These are phyloP conservation scores for Nicotiana knightiana DNA, from an alignment of 257 asterid species.

Conservation along the genomic window DNA sequence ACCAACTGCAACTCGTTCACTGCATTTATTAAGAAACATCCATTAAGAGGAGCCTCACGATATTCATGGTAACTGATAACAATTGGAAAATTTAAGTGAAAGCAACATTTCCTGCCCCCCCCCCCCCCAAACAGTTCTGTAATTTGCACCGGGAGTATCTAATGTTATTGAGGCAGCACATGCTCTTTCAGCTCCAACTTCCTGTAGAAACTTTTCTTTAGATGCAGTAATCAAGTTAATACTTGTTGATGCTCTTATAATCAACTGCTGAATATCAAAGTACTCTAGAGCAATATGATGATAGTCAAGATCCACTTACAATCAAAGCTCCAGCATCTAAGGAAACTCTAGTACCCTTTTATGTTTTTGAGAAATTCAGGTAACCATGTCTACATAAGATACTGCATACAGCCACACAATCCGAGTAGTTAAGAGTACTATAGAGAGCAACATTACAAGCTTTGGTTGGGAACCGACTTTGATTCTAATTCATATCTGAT, in stretches of 20 bases:
- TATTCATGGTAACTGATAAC: not conserved
- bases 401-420: no score
- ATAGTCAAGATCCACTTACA: not conserved
- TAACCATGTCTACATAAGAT: no score
- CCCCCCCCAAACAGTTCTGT: slow-evolving; percentile 81
- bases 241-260: not conserved
- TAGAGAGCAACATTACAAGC: not conserved
- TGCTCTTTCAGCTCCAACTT: slow-evolving; percentile 97
- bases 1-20: slow-evolving; percentile 93
- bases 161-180: slow-evolving; percentile 97
- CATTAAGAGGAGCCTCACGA: not conserved
- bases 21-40: slow-evolving; percentile 24
- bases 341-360: not conserved
- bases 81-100: not conserved
- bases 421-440: no score
- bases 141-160: slow-evolving; percentile 98
- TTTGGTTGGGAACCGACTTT: not conserved
- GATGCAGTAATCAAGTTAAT: not conserved
- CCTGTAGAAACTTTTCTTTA: slow-evolving; percentile 34
- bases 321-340: not conserved
- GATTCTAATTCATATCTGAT: not conserved
- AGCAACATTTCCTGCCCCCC: not conserved
- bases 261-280: not conserved
- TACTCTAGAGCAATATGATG: not conserved
- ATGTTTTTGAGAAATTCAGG: no score